phyloP scores from a whole-genome alignment of 345 rosid genomes.

The Populus pruinosa region DNA sequence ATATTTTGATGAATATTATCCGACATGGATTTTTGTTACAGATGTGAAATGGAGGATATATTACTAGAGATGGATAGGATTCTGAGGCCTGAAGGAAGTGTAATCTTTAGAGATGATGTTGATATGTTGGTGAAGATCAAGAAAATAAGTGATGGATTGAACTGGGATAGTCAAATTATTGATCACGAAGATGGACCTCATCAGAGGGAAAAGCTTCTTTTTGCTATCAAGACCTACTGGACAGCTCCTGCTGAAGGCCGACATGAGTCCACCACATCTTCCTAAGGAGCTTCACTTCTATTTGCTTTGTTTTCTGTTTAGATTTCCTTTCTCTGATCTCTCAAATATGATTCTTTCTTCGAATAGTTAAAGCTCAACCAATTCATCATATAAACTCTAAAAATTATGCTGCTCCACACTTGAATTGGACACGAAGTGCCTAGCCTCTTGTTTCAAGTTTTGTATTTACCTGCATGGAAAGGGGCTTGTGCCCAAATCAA shows the following conservation, averaged over 20 bases:
- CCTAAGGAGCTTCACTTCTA: neutral
- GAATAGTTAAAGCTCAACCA: neutral
- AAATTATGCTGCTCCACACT: neutral
- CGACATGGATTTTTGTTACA: constrained; percentile 1
- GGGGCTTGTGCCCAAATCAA: neutral
- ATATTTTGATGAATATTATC: neutral
- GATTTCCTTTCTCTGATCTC: no score
- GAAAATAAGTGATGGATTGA: constrained; percentile 42
- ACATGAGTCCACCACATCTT: constrained; percentile 8
- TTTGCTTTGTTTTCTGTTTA: neutral
- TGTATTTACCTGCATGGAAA: neutral
- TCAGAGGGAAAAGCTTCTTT: constrained; percentile 51
- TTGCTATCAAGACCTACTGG: constrained; percentile 55
- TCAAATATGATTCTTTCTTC: neutral
- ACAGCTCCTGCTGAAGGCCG: constrained; percentile 35
- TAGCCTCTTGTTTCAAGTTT: neutral
- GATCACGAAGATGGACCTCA: constrained; percentile 71
- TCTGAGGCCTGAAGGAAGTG: constrained; percentile 61
- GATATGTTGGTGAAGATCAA: constrained; percentile 53
- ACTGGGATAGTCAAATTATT: constrained; percentile 48
- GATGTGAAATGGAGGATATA: constrained; percentile 54
- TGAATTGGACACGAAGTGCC: neutral
- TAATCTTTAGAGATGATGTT: constrained; percentile 56
- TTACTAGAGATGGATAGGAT: constrained; percentile 65
- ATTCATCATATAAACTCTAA: neutral